phyloP scores from a whole-genome alignment of 768 basidiomycete species.

The Agaricus bisporus region DNA sequence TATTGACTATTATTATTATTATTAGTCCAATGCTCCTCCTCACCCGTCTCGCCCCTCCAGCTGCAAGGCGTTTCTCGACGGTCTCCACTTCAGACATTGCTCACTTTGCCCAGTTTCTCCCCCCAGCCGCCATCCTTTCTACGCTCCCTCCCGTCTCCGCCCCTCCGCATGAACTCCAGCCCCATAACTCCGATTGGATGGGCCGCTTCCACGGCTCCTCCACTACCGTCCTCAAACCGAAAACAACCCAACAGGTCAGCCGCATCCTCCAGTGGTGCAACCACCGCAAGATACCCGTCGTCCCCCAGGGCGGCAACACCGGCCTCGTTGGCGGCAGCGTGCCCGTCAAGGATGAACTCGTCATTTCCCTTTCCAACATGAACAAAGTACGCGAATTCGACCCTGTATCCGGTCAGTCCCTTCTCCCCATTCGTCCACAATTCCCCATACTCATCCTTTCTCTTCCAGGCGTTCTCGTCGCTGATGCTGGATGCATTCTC shows the following conservation, averaged over 20 bases:
- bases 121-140: conserved; percentile 59
- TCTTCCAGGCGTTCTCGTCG: conserved; percentile 71
- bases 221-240: conserved; percentile 84
- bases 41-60: conserved; percentile 15
- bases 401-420: conserved; percentile 62
- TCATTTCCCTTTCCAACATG: conserved; percentile 82
- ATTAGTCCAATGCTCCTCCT: conserved; percentile 1
- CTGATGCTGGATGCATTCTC: conserved; percentile 93
- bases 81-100: conserved; percentile 55
- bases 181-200: conserved; percentile 94
- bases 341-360: conserved; percentile 80
- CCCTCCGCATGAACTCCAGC: conserved; percentile 56
- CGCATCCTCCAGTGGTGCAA: conserved; percentile 86
- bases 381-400: conserved; percentile 78
- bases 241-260: conserved; percentile 82
- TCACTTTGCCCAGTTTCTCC: conserved; percentile 63
- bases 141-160: conserved; percentile 34
- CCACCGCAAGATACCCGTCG: conserved; percentile 75
- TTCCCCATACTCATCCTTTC: conserved; percentile 6
- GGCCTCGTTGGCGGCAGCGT: conserved; percentile 95
- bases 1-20: too few relatives aligned
- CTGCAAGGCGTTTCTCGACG: conserved; percentile 32
- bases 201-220: conserved; percentile 86
- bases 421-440: conserved; percentile 6
- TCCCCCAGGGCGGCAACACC: conserved; percentile 98